Base-by-base conservation (phyloP, 2,329 filamentous ascomycete species). In the Graphiopsis chlorocephala region DNA sequence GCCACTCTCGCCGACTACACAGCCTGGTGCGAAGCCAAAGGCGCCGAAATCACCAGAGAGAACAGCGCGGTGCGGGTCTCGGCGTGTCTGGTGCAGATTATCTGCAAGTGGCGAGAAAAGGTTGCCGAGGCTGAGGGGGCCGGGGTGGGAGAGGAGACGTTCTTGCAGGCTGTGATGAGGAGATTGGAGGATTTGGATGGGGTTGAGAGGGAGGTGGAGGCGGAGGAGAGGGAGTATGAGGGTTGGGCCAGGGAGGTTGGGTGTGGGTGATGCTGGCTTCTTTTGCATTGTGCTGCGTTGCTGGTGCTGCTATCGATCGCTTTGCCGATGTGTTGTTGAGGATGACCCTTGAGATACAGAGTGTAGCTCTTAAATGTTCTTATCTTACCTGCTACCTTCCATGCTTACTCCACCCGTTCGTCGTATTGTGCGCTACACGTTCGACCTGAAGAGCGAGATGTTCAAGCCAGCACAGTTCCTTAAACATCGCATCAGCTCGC, bases 141-240 rank as follows among this genome's bases (percentile, higher is more conserved):
- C 15, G 59, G 48, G 20, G 12, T n/a, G 14, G 29, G 20, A 12
- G 47, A 20, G 4, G 59, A 55, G 48, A 62, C 31, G 14, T 62
- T 62, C 12, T 23, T 62, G 48, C 23, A 42, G 15, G 47, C 17
- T 23, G 31, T 55, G 29, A 38, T 42, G 48, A 23, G 59, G 3
- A 33, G 47, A 3, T 15, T 62, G 31, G 59, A 42, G 31, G 59
- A 42, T 62, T 20, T 62, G 31, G 59, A 55, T 23, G 59, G 31
- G 6, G 25, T 62, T 10, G 59, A 62, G 25, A 31, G 23, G 31
- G 33, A 42, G 15, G 17, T 42, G 20, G 48, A 45, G 48, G 48
- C 29, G 11, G 59, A 29, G 23, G 47, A 1, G 47, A 29, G 23
- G 59, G 31, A 15, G 20, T n/a, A 20, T 15, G 58, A 50, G 5